Evolutionary conservation across 2,329 filamentous ascomycete genomes (phyloP).

Genomic region (Penicillium sp.): DNA sequence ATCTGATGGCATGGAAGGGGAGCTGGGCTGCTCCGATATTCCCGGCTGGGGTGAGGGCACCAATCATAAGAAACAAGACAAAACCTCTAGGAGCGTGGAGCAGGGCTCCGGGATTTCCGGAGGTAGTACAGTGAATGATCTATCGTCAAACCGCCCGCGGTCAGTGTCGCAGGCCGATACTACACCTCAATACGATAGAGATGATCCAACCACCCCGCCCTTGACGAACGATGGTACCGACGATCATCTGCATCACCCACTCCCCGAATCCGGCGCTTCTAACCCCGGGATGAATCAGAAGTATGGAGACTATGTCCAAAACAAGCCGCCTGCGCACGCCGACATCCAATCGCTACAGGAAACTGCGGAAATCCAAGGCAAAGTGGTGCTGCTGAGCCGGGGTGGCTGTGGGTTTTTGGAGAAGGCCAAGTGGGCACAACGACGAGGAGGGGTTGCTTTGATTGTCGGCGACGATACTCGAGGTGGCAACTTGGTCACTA

Average conservation of each 20-base stretch:
- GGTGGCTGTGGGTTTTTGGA: conserved; percentile 95
- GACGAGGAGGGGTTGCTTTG: conserved; percentile 80
- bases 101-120: conserved; percentile 23
- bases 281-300: conserved; percentile 34
- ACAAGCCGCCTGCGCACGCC: conserved; percentile 58
- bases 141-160: conserved; percentile 20
- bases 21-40: conserved; percentile 92
- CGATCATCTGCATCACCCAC: conserved; percentile 69
- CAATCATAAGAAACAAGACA: conserved; percentile 36
- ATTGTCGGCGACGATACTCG: conserved; percentile 93
- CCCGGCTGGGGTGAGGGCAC: conserved; percentile 75
- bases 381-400: conserved; percentile 84
- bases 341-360: conserved; percentile 92
- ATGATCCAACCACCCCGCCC: conserved; percentile 16
- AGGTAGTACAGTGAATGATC: conserved; percentile 23
- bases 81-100: conserved; percentile 18
- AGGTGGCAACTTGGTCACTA: conserved; percentile 85
- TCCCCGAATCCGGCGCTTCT: conserved; percentile 44
- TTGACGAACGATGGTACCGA: conserved; percentile 72
- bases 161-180: conserved; percentile 25
- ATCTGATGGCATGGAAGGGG: conserved; percentile 63
- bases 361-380: conserved; percentile 86
- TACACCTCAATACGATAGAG: conserved; percentile 17
- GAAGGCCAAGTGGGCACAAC: conserved; percentile 95
- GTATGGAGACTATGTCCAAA: conserved; percentile 31